phyloP scores from a whole-genome alignment of 108 stramenopile genomes.

The Cyclotella cryptica region DNA sequence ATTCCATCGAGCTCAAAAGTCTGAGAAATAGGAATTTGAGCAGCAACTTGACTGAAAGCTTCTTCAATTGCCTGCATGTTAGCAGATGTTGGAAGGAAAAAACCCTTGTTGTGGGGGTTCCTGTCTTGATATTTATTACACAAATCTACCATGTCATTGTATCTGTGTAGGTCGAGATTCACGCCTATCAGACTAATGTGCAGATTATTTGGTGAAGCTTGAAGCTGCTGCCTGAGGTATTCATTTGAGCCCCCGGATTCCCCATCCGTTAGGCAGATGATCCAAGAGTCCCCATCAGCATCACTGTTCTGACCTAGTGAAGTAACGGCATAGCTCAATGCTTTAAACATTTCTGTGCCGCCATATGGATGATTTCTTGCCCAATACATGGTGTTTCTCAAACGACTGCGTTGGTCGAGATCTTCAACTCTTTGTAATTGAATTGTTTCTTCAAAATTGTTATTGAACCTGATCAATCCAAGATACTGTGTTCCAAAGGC shows the following conservation, averaged over 20 bases:
- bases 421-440: slow-evolving; percentile 14
- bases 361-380: slow-evolving; percentile 17
- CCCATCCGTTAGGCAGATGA: slow-evolving; percentile 40
- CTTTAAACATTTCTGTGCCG: slow-evolving; percentile 24
- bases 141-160: slow-evolving; percentile 16
- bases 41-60: slow-evolving; percentile 23
- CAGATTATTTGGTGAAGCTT: slow-evolving; percentile 14
- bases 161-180: neutral
- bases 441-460: slow-evolving; percentile 3
- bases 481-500: slow-evolving; percentile 5
- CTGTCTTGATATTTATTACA: slow-evolving; percentile 23
- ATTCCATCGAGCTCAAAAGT: slow-evolving; percentile 42
- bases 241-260: slow-evolving; percentile 16
- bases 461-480: slow-evolving; percentile 30
- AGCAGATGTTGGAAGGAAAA: slow-evolving; percentile 36
- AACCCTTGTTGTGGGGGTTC: slow-evolving; percentile 24
- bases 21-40: slow-evolving; percentile 31
- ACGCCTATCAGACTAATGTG: slow-evolving; percentile 39
- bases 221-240: slow-evolving; percentile 1
- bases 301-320: neutral
- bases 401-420: neutral
- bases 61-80: slow-evolving; percentile 23
- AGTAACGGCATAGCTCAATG: slow-evolving; percentile 15
- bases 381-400: slow-evolving; percentile 4
- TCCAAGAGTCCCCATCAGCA: slow-evolving; percentile 20